phyloP scores from a whole-genome alignment of 192 early-diverging fungal genomes.

The Backusella psychrophila region DNA sequence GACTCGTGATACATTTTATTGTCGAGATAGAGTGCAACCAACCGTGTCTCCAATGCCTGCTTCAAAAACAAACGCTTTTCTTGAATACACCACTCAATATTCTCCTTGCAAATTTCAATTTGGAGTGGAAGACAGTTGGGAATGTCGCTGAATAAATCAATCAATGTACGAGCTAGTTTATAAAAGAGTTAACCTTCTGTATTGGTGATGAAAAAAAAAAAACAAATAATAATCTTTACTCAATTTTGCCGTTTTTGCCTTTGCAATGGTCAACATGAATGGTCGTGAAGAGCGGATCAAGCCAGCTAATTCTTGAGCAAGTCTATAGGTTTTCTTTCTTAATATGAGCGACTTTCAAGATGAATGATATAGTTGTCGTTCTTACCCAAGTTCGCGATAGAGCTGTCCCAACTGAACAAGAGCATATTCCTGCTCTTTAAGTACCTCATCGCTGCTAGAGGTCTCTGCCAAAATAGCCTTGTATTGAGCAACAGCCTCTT shows the following conservation, averaged over 20 bases:
- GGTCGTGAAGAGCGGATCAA: constrained; percentile 80
- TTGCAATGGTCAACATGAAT: constrained; percentile 81
- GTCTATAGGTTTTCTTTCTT: constrained; percentile 39
- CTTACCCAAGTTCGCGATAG: constrained; percentile 66
- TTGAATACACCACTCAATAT: constrained; percentile 86
- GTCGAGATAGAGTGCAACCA: constrained; percentile 86
- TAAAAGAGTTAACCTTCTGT: too few relatives aligned
- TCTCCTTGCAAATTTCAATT: constrained; percentile 91
- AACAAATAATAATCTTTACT: constrained; percentile 46
- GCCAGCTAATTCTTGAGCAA: constrained; percentile 71
- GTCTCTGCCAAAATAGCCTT: constrained; percentile 52
- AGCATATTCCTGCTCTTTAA: constrained; percentile 64
- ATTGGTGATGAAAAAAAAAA: neutral
- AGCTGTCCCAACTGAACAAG: constrained; percentile 73
- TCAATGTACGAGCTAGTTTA: constrained; percentile 69
- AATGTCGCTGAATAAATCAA: constrained; percentile 87
- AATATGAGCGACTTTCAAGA: neutral
- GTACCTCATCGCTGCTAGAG: constrained; percentile 42
- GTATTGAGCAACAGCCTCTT: constrained; percentile 63
- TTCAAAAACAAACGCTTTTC: constrained; percentile 96
- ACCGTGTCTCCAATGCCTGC: constrained; percentile 92
- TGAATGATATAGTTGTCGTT: neutral
- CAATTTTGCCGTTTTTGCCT: constrained; percentile 96
- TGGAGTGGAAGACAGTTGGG: constrained; percentile 85
- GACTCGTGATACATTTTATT: constrained; percentile 96